Base-by-base conservation (phyloP, 2,329 filamentous ascomycete species). In the Helminthosporium solani region DNA sequence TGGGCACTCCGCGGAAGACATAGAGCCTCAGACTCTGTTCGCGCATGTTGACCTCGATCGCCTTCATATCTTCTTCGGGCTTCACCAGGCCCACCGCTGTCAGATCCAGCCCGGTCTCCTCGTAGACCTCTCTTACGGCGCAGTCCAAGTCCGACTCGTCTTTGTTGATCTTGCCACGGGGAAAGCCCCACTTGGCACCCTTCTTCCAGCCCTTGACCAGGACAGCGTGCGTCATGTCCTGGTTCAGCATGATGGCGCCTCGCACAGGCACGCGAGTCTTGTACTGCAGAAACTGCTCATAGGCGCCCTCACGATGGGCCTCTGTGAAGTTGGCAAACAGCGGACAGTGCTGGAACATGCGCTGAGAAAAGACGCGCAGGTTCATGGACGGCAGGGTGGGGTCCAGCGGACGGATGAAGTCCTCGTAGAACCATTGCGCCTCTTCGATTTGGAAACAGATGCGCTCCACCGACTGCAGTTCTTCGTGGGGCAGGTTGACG, bases 381-480 rank as follows among this genome's bases (percentile, higher is more conserved):
- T 85, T 83, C 78, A 97, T 86, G 44, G 87, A 90, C 3, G 94
- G 94, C 9, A 99, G 79, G 31, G 80, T 80, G 42, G 90, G 86
- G 71, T 96, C 88, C 54, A 94, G 78, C 31, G 92, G 91, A 38
- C 94, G 88, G 69, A 99, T 90, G 68, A 99, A 99, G 73, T 99
- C 94, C 78, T 99, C 94, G 82, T 99, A 99, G 74, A 95, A 99
- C 94, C 94, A 99, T 84, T 99, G 95, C 61, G 94, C 94, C 74
- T 99, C 95, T 73, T 99, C 94, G 60, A 99, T 88, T 74, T 97
- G 91, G 71, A 99, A 99, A 74, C 92, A 97, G 73, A 99, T 94
- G 66, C 94, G 87, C 67, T 90, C 89, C 47, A 96, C 88, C 2
- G 88, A 90, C 56, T 85, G 84, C 37, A 97, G 82, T 72, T 99